Base-by-base conservation (phyloP, 495 filamentous ascomycete genomes). In the Penicillium taxi region DNA sequence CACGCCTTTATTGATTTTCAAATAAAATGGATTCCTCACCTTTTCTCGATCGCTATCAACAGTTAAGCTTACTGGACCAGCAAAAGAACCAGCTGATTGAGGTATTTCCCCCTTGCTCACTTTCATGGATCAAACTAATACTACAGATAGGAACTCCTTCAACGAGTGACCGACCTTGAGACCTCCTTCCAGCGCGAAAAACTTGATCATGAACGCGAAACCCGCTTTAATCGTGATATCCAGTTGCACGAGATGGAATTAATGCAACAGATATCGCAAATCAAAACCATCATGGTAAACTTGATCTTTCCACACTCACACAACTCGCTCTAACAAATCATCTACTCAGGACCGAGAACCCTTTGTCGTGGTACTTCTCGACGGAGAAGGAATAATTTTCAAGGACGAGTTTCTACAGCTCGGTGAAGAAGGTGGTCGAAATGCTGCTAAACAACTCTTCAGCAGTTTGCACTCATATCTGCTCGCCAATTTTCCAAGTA, bases 381-480 rank as follows among this genome's bases (percentile, higher is more conserved):
- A 93, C 52, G 84, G 82, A 18, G 80, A 88, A 50, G 79, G 78
- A 18, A 73, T 86, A 48, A 74, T 90, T 45, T 93, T 93, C 55
- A 68, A 77, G 35, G 77, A 86, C 44, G 55, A 72, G 22, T 72
- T 76, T 25, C 50, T 88, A 32, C 65, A 72, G 35, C 65, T 74
- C 29, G 85, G 82, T 4, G 61, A 79, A 45, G 64, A 75, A 33
- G 86, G 86, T 24, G 86, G 86, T 17, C 82, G 72, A 47, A 70
- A 68, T 54, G 85, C 84, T 6, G 85, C 84, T 4, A 61, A 69
- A 27, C 63, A 73, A 24, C 69, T 93, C 12, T 70, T 70, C 39
- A 57, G 61, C 16, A 65, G 72, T 19, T 62, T 87, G 20, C 47
- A 58, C 32, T 45, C 58, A 14, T 71, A 70, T 37, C 55, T 79